A percentile compares a stretch with the other conserved stretches of the same genome.
phyloP scores from a whole-genome alignment of 495 filamentous ascomycete species.

The Lepidopterella palustris region DNA sequence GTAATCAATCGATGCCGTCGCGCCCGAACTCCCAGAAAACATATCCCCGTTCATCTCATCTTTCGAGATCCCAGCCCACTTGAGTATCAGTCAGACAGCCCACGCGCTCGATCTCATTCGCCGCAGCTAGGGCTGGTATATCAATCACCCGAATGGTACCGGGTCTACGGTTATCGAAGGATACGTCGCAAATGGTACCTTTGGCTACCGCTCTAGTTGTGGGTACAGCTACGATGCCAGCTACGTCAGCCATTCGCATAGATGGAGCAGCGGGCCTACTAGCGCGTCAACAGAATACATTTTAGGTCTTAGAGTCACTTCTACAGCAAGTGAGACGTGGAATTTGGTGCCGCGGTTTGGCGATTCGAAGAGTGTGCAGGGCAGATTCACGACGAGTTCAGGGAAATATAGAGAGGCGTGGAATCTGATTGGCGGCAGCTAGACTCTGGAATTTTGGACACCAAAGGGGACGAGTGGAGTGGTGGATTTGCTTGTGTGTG shows the following conservation, averaged over 20 bases:
- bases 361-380: conserved; percentile 27
- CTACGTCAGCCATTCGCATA: conserved; percentile 36
- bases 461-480: conserved; percentile 33
- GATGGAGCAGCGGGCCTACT: conserved; percentile 34
- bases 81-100: conserved; percentile 26
- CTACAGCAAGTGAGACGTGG: conserved; percentile 23
- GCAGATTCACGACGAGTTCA: conserved; percentile 30
- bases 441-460: conserved; percentile 24
- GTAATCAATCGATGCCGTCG: conserved; percentile 32
- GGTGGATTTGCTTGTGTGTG: conserved; percentile 24
- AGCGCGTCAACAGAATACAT: conserved; percentile 31
- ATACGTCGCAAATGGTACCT: conserved; percentile 31
- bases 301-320: conserved; percentile 25
- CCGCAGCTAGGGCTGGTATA: conserved; percentile 37
- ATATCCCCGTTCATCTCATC: conserved; percentile 35
- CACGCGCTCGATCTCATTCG: conserved; percentile 34
- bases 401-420: conserved; percentile 29
- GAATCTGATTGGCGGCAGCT: conserved; percentile 16
- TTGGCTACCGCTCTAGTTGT: conserved; percentile 29
- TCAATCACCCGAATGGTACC: conserved; percentile 33
- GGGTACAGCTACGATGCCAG: conserved; percentile 37
- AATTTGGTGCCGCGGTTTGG: conserved; percentile 32
- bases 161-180: conserved; percentile 35
- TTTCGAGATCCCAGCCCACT: conserved; percentile 35
- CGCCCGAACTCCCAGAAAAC: conserved; percentile 33